These are phyloP conservation scores for Kluyveromyces siamensis DNA, from an alignment of 805 yeast species.

Conservation along the genomic window DNA sequence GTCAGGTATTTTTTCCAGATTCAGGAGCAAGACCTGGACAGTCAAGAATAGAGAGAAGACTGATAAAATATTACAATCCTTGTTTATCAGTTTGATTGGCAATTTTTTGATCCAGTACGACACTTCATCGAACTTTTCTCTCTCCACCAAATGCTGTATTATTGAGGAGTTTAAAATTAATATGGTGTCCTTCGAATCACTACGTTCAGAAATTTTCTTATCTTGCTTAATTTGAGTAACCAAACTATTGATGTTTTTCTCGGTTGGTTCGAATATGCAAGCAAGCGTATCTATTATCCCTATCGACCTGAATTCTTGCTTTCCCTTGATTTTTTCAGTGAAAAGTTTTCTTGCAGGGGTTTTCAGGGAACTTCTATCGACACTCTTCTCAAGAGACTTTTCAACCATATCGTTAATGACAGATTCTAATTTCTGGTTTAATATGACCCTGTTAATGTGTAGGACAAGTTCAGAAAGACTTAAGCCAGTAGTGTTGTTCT, in stretches of 20 bases:
- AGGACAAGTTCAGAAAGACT: constrained; percentile 12
- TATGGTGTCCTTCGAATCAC: background rate
- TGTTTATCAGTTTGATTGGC: constrained; percentile 6
- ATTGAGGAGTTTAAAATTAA: constrained; percentile 14
- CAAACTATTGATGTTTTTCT: constrained; percentile 15
- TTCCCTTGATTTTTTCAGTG: constrained; percentile 8
- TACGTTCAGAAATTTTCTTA: background rate
- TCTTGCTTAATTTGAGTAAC: background rate
- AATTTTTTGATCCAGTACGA: constrained; percentile 18
- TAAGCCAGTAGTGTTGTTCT: constrained; percentile 9
- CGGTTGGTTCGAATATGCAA: constrained; percentile 25
- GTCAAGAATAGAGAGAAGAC: background rate
- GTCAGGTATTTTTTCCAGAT: constrained; percentile 1
- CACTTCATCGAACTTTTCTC: constrained; percentile 17
- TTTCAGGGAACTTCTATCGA: constrained; percentile 13
- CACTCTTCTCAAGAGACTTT: constrained; percentile 7
- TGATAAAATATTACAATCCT: constrained; percentile 10
- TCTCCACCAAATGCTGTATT: constrained; percentile 19
- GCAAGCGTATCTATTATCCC: constrained; percentile 11
- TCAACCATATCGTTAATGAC: constrained; percentile 4
- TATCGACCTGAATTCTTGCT: constrained; percentile 10
- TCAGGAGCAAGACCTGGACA: background rate
- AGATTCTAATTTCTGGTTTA: constrained; percentile 6
- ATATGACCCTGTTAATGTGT: constrained; percentile 7
- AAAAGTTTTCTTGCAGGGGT: constrained; percentile 15